Evolutionary conservation across 2,329 filamentous ascomycete species (phyloP).

Genomic region (Alternaria solani): DNA sequence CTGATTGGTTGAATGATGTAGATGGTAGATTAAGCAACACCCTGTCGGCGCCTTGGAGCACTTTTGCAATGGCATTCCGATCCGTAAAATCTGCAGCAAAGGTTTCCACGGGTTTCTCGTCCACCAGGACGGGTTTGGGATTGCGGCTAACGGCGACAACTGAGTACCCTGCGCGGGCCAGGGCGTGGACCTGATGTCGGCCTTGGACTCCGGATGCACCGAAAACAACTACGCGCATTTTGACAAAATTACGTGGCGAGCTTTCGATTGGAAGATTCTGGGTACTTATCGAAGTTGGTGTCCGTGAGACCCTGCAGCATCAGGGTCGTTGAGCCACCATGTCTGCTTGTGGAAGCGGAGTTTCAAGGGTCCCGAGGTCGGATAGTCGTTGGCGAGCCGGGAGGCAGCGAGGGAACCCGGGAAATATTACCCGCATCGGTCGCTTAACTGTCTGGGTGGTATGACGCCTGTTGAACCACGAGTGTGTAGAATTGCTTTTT

Average conservation of each 20-base stretch:
- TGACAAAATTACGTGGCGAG: background rate
- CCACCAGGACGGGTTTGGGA: constrained; percentile 25
- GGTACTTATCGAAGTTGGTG: background rate
- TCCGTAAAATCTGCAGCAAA: constrained; percentile 35
- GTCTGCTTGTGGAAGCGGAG: background rate
- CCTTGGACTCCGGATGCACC: constrained; percentile 44
- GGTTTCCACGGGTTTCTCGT: constrained; percentile 26
- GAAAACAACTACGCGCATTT: constrained; percentile 40
- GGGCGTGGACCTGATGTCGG: constrained; percentile 37
- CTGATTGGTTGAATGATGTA: constrained; percentile 39
- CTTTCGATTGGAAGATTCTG: background rate
- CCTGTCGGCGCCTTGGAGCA: constrained; percentile 27
- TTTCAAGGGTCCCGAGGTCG: background rate
- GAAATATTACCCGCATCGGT: constrained; percentile 1
- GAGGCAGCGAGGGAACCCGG: background rate
- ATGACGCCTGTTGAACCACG: background rate
- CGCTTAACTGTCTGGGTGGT: background rate
- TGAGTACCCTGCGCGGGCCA: constrained; percentile 33
- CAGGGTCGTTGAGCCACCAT: background rate
- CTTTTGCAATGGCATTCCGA: constrained; percentile 18
- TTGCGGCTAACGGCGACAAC: constrained; percentile 40
- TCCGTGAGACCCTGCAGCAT: background rate
- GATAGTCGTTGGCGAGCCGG: background rate
- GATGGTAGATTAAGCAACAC: constrained; percentile 41
- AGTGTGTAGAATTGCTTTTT: too few species aligned